Percentiles rank a stretch among this genome's conserved stretches.
Conservation (phyloP, 352 stramenopile genomes). For the Blastocystis sp. region DNA sequence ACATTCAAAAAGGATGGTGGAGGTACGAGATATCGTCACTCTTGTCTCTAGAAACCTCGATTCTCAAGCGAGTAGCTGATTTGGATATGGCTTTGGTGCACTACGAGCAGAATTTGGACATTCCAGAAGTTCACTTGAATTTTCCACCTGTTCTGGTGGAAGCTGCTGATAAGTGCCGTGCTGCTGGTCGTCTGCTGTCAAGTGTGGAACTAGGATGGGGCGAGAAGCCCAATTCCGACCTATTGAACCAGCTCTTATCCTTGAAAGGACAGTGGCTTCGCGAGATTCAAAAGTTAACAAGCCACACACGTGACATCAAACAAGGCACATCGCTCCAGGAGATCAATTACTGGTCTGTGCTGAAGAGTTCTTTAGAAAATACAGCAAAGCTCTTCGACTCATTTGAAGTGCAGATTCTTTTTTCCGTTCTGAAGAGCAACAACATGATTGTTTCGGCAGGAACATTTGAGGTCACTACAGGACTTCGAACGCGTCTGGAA, state of each 20-base stretch:
- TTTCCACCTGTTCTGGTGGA: slow-evolving; percentile 78
- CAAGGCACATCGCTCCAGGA: slow-evolving; percentile 80
- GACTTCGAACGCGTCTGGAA: slow-evolving; percentile 75
- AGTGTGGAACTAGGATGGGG: slow-evolving; percentile 63
- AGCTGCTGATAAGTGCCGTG: slow-evolving; percentile 68
- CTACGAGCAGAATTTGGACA: slow-evolving; percentile 87
- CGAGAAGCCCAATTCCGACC: slow-evolving; percentile 63
- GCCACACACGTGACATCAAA: slow-evolving; percentile 72
- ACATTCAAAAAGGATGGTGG: background rate
- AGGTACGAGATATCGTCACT: background rate
- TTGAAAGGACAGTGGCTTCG: slow-evolving; percentile 79
- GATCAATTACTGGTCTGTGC: slow-evolving; percentile 87
- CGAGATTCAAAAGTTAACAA: slow-evolving; percentile 86
- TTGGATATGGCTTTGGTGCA: slow-evolving; percentile 83
- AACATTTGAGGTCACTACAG: slow-evolving; percentile 81
- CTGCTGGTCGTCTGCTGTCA: slow-evolving; percentile 61
- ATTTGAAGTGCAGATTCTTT: slow-evolving; percentile 79
- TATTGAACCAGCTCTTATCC: slow-evolving; percentile 64
- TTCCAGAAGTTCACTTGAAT: slow-evolving; percentile 80
- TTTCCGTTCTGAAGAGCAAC: slow-evolving; percentile 80
- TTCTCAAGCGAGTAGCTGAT: slow-evolving; percentile 74
- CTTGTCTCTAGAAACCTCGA: background rate
- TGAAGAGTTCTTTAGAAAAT: slow-evolving; percentile 77
- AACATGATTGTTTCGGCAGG: slow-evolving; percentile 81
- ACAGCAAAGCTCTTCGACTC: slow-evolving; percentile 73